Base-by-base conservation (phyloP, 208 protist species). In the Sergeia podlipaevii region DNA sequence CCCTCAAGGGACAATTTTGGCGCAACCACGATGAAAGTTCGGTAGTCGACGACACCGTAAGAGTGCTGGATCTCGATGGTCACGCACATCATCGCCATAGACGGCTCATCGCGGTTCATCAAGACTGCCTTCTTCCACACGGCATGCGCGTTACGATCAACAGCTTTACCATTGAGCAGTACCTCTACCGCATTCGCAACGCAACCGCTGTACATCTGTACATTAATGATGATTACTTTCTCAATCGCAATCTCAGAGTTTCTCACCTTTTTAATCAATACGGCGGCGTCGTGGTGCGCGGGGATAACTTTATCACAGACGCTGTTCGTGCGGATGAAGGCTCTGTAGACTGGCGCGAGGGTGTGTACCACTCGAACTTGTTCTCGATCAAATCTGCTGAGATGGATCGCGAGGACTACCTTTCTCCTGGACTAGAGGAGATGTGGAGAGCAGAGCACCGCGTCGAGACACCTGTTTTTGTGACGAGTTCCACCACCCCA, bases 161-260 rank as follows among this genome's bases (percentile, higher is more conserved):
- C 60, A 72, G 75, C 15, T 51, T 84, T 60, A 34, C 36, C 7
- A 74, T 88, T 42, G 80, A 88, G 66, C 56, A 72, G 61, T 62
- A 81, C 48, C 70, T 88, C 28, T 84, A 71, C 63, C 68, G 73
- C 30, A 50, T 88, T 52, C 60, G 46, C 45, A 75, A 79, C 68
- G 49, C 62, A 5, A 81, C 80, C 0, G 23, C 66, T 20, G 62
- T 84, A 60, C 76, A 82, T 54, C 52, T 88, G 41, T 79, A 79
- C 65, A 69, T 83, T 49, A 88, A 88, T 65, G 80, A 88, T 56
- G 80, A 88, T 66, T 88, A 84, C 60, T 84, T 84, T 51, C 66
- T 88, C 28, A 74, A 84, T 60, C 80, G 76, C 49, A 55, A 74
- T 52, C 62, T 73, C 27, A 64, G 41, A 10, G 63, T 88, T 34